These are phyloP conservation scores for Tetracladium maxilliforme DNA, from an alignment of 2,329 filamentous ascomycete species.

Conservation along the genomic window DNA sequence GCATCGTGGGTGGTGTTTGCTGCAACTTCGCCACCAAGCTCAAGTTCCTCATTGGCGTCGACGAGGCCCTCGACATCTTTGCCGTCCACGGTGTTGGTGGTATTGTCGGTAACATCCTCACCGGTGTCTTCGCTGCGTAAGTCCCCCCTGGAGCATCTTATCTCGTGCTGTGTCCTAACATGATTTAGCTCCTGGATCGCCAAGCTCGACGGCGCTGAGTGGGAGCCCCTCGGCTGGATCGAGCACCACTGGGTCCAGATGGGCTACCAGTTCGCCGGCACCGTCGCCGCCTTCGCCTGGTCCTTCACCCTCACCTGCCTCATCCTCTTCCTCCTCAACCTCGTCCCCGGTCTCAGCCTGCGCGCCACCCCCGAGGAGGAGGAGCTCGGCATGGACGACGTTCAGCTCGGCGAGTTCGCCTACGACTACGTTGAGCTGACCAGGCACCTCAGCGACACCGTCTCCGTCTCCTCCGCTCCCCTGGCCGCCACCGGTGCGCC, in stretches of 20 bases:
- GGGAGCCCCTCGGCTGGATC: constrained; percentile 50
- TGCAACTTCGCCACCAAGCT: constrained; percentile 75
- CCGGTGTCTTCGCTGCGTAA: constrained; percentile 61
- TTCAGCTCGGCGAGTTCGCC: constrained; percentile 68
- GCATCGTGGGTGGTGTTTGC: constrained; percentile 42
- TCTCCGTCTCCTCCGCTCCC: background rate
- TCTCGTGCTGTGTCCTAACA: too few relatives aligned
- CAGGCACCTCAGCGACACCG: constrained; percentile 31
- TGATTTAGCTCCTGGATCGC: constrained; percentile 49
- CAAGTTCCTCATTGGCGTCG: constrained; percentile 58
- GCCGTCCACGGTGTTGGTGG: constrained; percentile 79
- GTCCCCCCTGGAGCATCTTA: constrained; percentile 12
- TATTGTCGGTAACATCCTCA: constrained; percentile 66
- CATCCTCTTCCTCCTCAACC: constrained; percentile 57
- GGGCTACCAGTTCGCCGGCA: constrained; percentile 57
- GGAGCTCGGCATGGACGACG: constrained; percentile 56
- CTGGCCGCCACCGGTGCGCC: background rate
- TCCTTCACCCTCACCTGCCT: constrained; percentile 53
- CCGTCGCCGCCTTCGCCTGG: constrained; percentile 48
- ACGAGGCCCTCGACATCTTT: constrained; percentile 83
- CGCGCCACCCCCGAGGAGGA: constrained; percentile 53
- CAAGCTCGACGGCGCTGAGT: constrained; percentile 51
- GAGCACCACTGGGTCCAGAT: constrained; percentile 58
- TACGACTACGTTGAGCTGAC: constrained; percentile 72
- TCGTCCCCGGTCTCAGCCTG: constrained; percentile 54